These are phyloP conservation scores for Cyberlindnera sargentensis DNA, from an alignment of 805 yeast species.

Conservation along the genomic window DNA sequence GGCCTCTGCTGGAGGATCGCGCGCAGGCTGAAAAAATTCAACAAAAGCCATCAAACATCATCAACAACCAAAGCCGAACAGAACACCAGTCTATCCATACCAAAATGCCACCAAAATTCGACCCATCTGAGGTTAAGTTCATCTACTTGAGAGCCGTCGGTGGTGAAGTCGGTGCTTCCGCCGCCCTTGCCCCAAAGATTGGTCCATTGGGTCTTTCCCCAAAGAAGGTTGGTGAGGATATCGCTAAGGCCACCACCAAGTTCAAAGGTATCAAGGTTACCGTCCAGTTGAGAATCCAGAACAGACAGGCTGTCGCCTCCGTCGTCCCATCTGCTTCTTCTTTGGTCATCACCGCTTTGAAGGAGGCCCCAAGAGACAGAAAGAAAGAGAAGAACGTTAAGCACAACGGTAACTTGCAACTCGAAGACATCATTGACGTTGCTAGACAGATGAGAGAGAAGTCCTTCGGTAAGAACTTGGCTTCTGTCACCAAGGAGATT, in stretches of 20 bases:
- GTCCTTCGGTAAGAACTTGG: constrained; percentile 96
- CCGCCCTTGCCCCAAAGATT: constrained; percentile 99
- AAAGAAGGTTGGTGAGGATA: constrained; percentile 99
- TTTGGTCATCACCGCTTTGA: constrained; percentile 96
- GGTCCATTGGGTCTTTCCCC: constrained; percentile 99
- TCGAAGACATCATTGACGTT: constrained; percentile 92
- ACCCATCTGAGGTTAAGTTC: constrained; percentile 97
- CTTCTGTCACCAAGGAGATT: constrained; percentile 96
- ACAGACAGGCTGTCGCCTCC: constrained; percentile 98
- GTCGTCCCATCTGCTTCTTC: constrained; percentile 99
- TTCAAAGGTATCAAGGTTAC: constrained; percentile 99
- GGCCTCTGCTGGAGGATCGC: neutral
- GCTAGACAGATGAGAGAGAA: constrained; percentile 97
- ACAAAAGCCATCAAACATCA: neutral
- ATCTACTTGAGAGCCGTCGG: constrained; percentile 99
- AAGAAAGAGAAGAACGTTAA: constrained; percentile 99
- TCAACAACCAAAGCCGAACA: neutral
- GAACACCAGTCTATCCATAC: constrained; percentile 1
- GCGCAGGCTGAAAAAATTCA: constrained; percentile 3
- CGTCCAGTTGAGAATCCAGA: constrained; percentile 96
- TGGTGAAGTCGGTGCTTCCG: constrained; percentile 99
- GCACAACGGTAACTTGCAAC: constrained; percentile 98
- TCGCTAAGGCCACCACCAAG: constrained; percentile 98
- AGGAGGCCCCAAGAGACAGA: constrained; percentile 99
- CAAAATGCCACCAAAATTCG: constrained; percentile 96